Base-by-base conservation (phyloP, 2,329 filamentous ascomycete species). In the Sodiomyces alkalinus region DNA sequence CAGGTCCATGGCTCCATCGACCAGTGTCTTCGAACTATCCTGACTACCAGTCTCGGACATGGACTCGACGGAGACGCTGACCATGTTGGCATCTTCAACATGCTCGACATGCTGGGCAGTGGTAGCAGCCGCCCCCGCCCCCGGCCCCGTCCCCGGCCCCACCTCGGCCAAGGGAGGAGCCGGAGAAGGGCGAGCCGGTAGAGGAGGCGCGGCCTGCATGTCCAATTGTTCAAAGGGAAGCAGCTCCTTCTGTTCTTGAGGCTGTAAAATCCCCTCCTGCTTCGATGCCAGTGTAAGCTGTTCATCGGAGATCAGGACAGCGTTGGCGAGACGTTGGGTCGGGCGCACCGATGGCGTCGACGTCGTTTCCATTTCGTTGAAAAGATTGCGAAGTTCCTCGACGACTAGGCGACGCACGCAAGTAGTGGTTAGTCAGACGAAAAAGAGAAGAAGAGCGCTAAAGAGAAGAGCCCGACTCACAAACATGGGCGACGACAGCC, bases 291-390 rank as follows among this genome's bases (percentile, higher is more conserved):
- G 23, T n/a, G 29, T 13, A 8, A 29, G 13, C 6, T 17, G 20
- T 23, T 16, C 9, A 0, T 58, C 62, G 3, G 60, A 60, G 2
- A 81, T 69, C 14, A 93, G 60, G 1, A 85, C 85, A 21, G 86
- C 68, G 27, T 83, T 76, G 16, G 85, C 85, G 19, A 94, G 64
- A 38, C 82, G 72, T 40, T 79, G 75, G 4, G 75, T 74, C 2
- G 85, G 85, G 23, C 64, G 70, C 17, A 86, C 72, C 11, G 67
- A 74, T 4, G 68, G 56, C 2, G 77, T 74, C 2, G 60, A 65
- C 2, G 78, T 74, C 2, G 60, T 65, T 33, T 78, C 74, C 45
- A 93, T 72, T 33, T 73, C 65, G 7, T 65, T 50, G 44, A 92
- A 93, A 0, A 93, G 57, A 4, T 54, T 58, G 16, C 66, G 65